Base-by-base conservation (phyloP, 1,139 yeast genomes). In the Pichia sp. region DNA sequence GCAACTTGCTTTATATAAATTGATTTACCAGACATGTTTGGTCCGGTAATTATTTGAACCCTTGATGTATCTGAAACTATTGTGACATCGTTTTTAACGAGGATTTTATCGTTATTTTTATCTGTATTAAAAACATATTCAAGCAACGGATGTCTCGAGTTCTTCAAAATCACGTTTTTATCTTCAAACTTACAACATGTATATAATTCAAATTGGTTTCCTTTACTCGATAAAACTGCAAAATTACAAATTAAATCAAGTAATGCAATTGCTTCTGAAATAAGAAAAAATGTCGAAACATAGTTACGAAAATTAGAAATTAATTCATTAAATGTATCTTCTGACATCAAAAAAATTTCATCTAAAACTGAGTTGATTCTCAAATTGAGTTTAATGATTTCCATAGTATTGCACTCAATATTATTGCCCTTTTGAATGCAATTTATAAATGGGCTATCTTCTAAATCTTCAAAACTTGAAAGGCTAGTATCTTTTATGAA, bases 11-110 rank as follows among this genome's bases (percentile, higher is more conserved):
- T 70, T 28, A 76, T 69, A 51, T 73, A 73, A 0, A 76, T 71
- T 0, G 79, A 73, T 58, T 77, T 76, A 32, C 81, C 81, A 41
- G 80, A 78, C 79, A 76, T 75, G 43, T 75, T 74, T 27, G 73
- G 69, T 0, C 78, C 78, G 0, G 78, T 73, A 1, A 74, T 64
- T 0, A 74, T 63, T 50, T 73, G 75, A 34, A 74, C 56, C 31
- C 71, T 56, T 4, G 77, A 72, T 5, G 67, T 61, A 25, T 64
- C 67, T 7, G 57, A 54, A 5, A 65, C 56, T 5, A 69, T 63
- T 2, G 65, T 62, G 2, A 70, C 63, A 53, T 72, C 72, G 55
- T 75, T 74, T 0, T 74, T 60, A 10, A 73, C 58, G 53, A 66
- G 71, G 1, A 44, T 39, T 7, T 44, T 31, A 4, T 33, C 36